Percentiles rank a stretch among this genome's conserved stretches.
Evolutionary conservation across 129 eudicot species (phyloP).

Genomic region (Rutidosis leptorrhynchoides): DNA sequence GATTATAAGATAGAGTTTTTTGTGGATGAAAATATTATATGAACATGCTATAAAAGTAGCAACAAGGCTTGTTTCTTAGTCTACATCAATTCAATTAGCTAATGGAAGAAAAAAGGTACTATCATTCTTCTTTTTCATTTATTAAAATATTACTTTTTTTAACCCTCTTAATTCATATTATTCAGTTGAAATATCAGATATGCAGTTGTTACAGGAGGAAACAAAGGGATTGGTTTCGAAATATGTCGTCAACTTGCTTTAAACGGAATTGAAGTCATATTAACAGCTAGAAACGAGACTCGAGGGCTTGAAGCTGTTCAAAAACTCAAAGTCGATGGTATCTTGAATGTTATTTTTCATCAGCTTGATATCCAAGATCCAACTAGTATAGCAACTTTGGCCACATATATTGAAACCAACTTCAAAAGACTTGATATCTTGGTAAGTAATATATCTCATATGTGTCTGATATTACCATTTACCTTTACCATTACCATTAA

Average conservation of each 20-base stretch:
- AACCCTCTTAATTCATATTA: neutral
- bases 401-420: conserved; percentile 9
- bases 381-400: conserved; percentile 13
- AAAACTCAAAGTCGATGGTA: conserved; percentile 13
- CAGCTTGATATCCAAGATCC: conserved; percentile 26
- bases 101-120: conserved; percentile 23
- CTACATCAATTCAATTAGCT: neutral
- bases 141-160: neutral
- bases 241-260: conserved; percentile 25
- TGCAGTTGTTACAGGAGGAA: conserved; percentile 34
- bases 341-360: conserved; percentile 29
- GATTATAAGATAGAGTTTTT: neutral
- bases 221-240: conserved; percentile 34
- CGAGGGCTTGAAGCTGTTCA: conserved; percentile 9
- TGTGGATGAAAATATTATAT: neutral
- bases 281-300: conserved; percentile 31
- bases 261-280: conserved; percentile 28
- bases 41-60: neutral
- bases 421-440: conserved; percentile 25
- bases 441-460: conserved; percentile 6
- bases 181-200: conserved; percentile 11
- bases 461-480: no score
- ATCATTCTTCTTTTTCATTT: neutral
- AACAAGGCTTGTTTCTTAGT: neutral
- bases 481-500: no score